Conservation (phyloP, 202 grass and related monocot species). For the Zoysia matrella region DNA sequence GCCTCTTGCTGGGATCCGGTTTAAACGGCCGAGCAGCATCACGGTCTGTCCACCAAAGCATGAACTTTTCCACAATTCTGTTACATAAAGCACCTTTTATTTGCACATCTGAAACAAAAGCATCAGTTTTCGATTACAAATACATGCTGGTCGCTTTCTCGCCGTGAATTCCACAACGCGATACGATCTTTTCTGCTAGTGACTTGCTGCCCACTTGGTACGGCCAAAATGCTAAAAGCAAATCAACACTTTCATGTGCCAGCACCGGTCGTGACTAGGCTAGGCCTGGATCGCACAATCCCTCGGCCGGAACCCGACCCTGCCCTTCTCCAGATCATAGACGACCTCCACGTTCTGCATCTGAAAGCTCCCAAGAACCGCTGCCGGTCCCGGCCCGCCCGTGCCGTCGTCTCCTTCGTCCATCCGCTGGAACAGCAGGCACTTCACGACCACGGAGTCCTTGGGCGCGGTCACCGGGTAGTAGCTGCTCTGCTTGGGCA, state of each 20-base stretch:
- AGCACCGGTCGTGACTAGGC: background rate
- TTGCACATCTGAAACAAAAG: conserved; percentile 14
- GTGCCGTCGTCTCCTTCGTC: background rate
- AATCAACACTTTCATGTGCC: background rate
- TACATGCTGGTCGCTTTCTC: background rate
- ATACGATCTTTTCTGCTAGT: background rate
- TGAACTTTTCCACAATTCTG: background rate
- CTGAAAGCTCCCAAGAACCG: conserved; percentile 58
- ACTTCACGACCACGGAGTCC: conserved; percentile 51
- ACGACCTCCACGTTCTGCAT: conserved; percentile 62
- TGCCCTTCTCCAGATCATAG: conserved; percentile 44
- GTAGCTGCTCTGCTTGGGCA: conserved; percentile 61
- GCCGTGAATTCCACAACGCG: background rate
- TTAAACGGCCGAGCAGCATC: too few species aligned
- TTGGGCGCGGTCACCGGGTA: conserved; percentile 47
- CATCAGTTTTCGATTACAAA: background rate
- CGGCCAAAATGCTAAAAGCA: background rate
- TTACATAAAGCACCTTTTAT: background rate
- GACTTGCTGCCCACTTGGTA: background rate
- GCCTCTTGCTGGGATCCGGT: too few species aligned
- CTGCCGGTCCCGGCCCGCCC: conserved; percentile 26
- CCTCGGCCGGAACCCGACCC: conserved; percentile 51
- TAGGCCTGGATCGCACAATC: conserved; percentile 40
- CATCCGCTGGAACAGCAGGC: conserved; percentile 52
- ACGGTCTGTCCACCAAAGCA: too few species aligned